These are phyloP conservation scores for Violaceomyces palustris DNA, from an alignment of 1,284 basidiomycete species.

Conservation along the genomic window DNA sequence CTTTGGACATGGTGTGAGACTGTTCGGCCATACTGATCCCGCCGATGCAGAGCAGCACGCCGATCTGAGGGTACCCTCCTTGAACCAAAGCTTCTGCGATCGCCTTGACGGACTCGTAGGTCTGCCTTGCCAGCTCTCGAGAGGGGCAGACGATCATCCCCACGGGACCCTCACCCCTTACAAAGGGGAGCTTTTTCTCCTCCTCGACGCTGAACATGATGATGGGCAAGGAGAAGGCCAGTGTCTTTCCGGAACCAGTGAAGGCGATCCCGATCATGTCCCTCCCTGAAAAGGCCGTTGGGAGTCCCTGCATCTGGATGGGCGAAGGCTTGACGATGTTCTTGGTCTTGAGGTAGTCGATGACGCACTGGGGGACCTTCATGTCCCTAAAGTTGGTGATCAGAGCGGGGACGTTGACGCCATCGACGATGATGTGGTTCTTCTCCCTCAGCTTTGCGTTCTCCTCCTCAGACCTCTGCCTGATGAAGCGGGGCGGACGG, in stretches of 20 bases:
- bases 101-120: constrained; percentile 82
- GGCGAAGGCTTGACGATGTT: constrained; percentile 85
- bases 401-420: constrained; percentile 85
- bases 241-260: constrained; percentile 56
- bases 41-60: constrained; percentile 83
- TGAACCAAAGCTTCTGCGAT: constrained; percentile 80
- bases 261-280: constrained; percentile 58
- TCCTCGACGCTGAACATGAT: constrained; percentile 72
- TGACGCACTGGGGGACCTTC: constrained; percentile 83
- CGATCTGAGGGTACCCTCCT: constrained; percentile 71
- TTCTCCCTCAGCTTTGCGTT: constrained; percentile 75
- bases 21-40: constrained; percentile 98
- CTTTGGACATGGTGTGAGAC: constrained; percentile 77
- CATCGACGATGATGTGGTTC: constrained; percentile 86
- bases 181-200: constrained; percentile 80
- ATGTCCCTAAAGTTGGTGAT: constrained; percentile 92
- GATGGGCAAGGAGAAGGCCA: constrained; percentile 55
- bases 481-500: constrained; percentile 78
- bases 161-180: constrained; percentile 88
- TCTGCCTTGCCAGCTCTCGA: constrained; percentile 61
- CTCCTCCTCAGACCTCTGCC: constrained; percentile 65
- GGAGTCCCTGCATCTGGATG: constrained; percentile 94
- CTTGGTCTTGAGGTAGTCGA: constrained; percentile 69
- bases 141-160: constrained; percentile 78
- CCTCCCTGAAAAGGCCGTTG: constrained; percentile 64